These are phyloP conservation scores for Talaromyces liani DNA, from an alignment of 495 filamentous ascomycete genomes.

Conservation along the genomic window DNA sequence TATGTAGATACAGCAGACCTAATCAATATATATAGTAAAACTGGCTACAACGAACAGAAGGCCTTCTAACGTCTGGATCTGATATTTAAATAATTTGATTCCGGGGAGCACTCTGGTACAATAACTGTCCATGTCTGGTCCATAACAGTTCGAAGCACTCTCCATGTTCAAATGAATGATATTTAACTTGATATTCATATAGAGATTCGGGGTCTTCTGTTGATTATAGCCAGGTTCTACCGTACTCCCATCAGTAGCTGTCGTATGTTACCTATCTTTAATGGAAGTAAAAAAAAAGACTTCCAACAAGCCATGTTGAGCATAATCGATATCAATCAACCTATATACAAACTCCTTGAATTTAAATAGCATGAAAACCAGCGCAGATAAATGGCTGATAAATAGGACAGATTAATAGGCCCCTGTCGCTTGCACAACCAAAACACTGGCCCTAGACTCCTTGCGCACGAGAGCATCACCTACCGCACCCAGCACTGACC, in stretches of 20 bases:
- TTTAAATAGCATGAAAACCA: not conserved
- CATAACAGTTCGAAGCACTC: no score
- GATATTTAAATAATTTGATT: no score
- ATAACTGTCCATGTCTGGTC: no score
- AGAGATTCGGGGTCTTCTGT: no score
- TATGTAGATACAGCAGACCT: no score
- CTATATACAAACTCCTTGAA: not conserved
- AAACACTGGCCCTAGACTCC: constrained; percentile 61
- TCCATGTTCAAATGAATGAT: no score
- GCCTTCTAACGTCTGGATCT: no score
- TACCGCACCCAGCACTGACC: constrained; percentile 57
- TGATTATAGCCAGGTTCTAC: no score
- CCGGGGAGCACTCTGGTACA: no score
- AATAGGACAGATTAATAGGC: not conserved
- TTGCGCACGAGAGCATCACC: constrained; percentile 54
- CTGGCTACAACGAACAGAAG: no score
- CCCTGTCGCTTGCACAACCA: constrained; percentile 64
- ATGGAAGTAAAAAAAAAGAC: not conserved
- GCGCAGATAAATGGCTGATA: not conserved
- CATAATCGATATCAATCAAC: not conserved
- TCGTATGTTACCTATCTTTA: not conserved
- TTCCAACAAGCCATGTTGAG: not conserved
- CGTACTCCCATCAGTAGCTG: not conserved
- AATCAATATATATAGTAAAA: no score
- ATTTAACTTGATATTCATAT: no score